These are phyloP conservation scores for Gryganskiella cystojenkinii DNA, from an alignment of 192 early-diverging fungal genomes.

Conservation along the genomic window DNA sequence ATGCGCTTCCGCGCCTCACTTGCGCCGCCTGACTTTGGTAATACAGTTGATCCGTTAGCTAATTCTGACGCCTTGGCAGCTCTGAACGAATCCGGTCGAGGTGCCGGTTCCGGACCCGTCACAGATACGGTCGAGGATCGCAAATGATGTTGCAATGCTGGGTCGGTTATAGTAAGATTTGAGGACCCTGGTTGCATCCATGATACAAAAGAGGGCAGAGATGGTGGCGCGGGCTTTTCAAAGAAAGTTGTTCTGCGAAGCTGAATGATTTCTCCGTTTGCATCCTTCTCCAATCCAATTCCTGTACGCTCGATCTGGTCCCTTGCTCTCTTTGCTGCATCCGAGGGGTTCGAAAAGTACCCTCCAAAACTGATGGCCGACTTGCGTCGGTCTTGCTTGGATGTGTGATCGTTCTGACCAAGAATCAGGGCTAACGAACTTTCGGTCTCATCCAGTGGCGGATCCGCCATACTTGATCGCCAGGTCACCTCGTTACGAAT, in stretches of 20 bases:
- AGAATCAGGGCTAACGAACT: too few relatives aligned
- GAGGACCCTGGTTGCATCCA: slow-evolving; percentile 11
- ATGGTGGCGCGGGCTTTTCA: slow-evolving; percentile 19
- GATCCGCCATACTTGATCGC: too few relatives aligned
- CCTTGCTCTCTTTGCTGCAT: slow-evolving; percentile 8
- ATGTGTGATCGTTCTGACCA: neutral
- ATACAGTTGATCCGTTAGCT: neutral
- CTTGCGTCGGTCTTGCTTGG: slow-evolving; percentile 45
- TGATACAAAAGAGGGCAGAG: slow-evolving; percentile 7
- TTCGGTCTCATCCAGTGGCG: too few relatives aligned
- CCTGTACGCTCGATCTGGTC: slow-evolving; percentile 20
- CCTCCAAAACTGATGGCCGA: slow-evolving; percentile 48
- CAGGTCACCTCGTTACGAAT: too few relatives aligned
- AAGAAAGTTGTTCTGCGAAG: slow-evolving; percentile 29
- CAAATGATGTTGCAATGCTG: neutral
- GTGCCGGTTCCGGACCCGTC: too few relatives aligned
- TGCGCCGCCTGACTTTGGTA: neutral
- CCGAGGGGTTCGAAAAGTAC: slow-evolving; percentile 29
- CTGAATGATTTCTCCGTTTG: slow-evolving; percentile 37
- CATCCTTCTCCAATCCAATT: slow-evolving; percentile 18
- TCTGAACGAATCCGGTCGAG: too few relatives aligned
- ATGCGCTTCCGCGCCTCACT: slow-evolving; percentile 8
- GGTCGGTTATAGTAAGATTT: neutral
- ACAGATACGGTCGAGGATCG: too few relatives aligned
- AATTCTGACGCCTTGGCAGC: neutral